Base-by-base conservation (phyloP, 352 stramenopile species). In the Globisporangium recalcitrans region DNA sequence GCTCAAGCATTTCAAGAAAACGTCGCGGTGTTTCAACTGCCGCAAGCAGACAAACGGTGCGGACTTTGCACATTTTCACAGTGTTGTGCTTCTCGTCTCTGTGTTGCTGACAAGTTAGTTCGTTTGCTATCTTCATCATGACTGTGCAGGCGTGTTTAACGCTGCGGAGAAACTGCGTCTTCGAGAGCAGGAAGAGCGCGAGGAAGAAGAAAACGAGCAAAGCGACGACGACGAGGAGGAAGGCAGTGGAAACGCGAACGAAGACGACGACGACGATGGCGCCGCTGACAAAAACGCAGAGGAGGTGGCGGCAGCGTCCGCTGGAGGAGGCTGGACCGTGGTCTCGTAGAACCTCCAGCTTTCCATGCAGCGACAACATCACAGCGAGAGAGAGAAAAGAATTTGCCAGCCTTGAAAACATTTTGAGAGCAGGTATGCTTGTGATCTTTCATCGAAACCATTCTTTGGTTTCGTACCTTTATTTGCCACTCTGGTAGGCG, bases 41-140 rank as follows among this genome's bases (percentile, higher is more conserved):
- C 79, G 82, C 55, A 98, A 98, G 62, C 90, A 98, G 67, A 98
- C 94, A 13, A 94, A 96, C 68, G 91, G 83, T 90, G 54, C 19
- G 60, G 31, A 2, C n/a, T 10, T 4, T 40, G 0, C 34, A 4
- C 32, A 4, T 4, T 38, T 11, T 14, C 14, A 11, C 10, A 38
- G 3, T 34, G 7, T 34, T 9, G 31, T 34, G 31, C 31, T 34
- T 34, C 31, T 34, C 11, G 31, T 34, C 8, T n/a, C n/a, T n/a
- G n/a, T n/a, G n/a, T n/a, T n/a, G n/a, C n/a, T n/a, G n/a, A n/a
- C n/a, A n/a, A n/a, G 47, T 26, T 32, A 32, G 27, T 31, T 31
- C 27, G n/a, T 31, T 31, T 31, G 27, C n/a, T 31, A 5, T 2
- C 27, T 31, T 5, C 27, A 6, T 31, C 27, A 2, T 31, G 27